Evolutionary conservation across 306 rosid genomes (phyloP).

Genomic region (Herpetospermum pedunculosum): DNA sequence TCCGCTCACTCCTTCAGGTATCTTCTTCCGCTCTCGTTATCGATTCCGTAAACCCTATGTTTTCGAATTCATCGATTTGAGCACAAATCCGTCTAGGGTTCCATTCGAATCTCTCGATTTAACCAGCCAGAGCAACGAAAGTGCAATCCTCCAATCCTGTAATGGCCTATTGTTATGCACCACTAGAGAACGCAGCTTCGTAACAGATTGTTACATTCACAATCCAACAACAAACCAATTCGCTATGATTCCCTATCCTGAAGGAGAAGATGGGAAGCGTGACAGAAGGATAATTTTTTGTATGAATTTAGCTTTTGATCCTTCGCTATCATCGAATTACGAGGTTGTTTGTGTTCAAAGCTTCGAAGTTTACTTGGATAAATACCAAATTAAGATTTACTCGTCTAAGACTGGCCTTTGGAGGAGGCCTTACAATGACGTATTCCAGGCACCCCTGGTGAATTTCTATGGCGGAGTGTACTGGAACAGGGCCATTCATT

Average conservation of each 20-base stretch:
- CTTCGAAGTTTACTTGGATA: neutral
- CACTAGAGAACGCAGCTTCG: neutral
- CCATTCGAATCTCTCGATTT: too few species aligned
- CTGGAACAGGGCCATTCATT: slow-evolving; percentile 22
- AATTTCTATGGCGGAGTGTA: slow-evolving; percentile 14
- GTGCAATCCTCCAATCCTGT: slow-evolving; percentile 15
- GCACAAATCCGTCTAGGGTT: neutral
- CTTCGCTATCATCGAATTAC: slow-evolving; percentile 7
- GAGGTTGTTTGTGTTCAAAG: too few species aligned
- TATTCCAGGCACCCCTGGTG: neutral
- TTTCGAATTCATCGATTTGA: too few species aligned
- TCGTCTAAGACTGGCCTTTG: slow-evolving; percentile 13
- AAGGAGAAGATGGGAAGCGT: too few species aligned
- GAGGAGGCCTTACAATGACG: slow-evolving; percentile 10
- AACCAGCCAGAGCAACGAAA: neutral
- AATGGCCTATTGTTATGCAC: slow-evolving; percentile 20
- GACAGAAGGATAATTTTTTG: too few species aligned
- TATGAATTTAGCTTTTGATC: slow-evolving; percentile 20
- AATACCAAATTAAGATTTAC: too few species aligned
- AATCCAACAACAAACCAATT: slow-evolving; percentile 16
- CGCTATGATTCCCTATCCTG: slow-evolving; percentile 12
- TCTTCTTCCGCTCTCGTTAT: too few species aligned
- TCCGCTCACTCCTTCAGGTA: slow-evolving; percentile 7
- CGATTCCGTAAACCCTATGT: neutral
- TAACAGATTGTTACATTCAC: slow-evolving; percentile 5